Conservation (phyloP, 768 basidiomycete genomes). For the Mycena maculata region DNA sequence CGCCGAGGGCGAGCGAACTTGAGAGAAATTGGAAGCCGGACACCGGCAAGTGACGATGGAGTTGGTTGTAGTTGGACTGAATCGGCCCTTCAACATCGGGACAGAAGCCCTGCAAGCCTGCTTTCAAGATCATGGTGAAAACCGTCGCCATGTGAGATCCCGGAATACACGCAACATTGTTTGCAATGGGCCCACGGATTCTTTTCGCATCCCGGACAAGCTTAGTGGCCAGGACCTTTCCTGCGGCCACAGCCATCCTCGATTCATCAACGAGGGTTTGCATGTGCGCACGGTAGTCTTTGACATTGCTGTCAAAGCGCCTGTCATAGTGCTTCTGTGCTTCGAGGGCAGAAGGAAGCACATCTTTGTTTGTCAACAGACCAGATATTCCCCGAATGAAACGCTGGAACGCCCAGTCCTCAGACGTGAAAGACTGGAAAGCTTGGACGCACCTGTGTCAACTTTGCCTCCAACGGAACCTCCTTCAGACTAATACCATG, state of each 20-base stretch:
- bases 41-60: too few species aligned
- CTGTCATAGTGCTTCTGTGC: slow-evolving; percentile 15
- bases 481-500: slow-evolving; percentile 8
- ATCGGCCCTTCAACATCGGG: too few species aligned
- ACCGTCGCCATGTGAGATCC: slow-evolving; percentile 5
- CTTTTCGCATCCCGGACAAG: slow-evolving; percentile 1
- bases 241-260: too few species aligned
- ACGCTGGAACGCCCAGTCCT: slow-evolving; percentile 12
- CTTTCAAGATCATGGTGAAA: slow-evolving; percentile 14
- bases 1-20: too few species aligned
- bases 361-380: slow-evolving; percentile 1
- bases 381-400: neutral
- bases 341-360: slow-evolving; percentile 4
- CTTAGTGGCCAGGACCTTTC: neutral
- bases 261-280: neutral
- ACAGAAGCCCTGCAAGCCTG: too few species aligned
- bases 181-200: slow-evolving; percentile 19
- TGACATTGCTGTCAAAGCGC: slow-evolving; percentile 8
- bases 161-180: slow-evolving; percentile 12
- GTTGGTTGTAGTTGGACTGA: too few species aligned
- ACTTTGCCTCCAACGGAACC: neutral
- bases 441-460: too few species aligned
- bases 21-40: too few species aligned
- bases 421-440: neutral
- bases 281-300: neutral